Conservation (phyloP, 306 rosid species). For the Gillenia trifoliata region DNA sequence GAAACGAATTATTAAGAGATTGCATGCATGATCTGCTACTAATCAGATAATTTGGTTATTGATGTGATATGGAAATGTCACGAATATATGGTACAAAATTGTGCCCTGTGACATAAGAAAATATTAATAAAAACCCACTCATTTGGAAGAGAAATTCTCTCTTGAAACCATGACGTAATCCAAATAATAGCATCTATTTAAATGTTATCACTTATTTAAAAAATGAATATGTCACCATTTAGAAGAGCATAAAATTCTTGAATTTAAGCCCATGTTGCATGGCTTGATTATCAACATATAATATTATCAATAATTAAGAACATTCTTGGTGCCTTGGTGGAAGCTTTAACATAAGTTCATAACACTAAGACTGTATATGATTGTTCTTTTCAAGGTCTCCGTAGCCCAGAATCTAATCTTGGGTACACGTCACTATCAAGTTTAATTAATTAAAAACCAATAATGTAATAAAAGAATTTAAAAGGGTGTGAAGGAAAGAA, state of each 20-base stretch:
- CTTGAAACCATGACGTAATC: no score
- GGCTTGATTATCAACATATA: not conserved
- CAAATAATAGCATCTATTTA: no score
- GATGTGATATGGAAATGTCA: not conserved
- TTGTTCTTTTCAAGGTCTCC: not conserved
- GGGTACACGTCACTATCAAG: not conserved
- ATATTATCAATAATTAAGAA: not conserved
- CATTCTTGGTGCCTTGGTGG: not conserved
- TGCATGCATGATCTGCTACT: no score
- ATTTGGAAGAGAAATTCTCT: not conserved
- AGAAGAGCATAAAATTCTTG: no score
- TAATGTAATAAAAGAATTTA: not conserved
- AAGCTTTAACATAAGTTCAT: not conserved
- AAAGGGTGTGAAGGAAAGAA: slow-evolving; percentile 1
- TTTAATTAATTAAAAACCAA: not conserved
- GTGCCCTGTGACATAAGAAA: not conserved
- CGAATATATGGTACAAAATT: not conserved
- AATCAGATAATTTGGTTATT: no score
- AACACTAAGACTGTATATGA: not conserved
- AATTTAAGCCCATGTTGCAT: no score
- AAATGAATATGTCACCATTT: no score
- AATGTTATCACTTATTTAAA: no score
- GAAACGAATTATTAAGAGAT: no score
- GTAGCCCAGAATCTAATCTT: slow-evolving; percentile 2
- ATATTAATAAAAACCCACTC: not conserved